phyloP scores from a whole-genome alignment of 352 stramenopile genomes.

The Globisporangium irregulare region DNA sequence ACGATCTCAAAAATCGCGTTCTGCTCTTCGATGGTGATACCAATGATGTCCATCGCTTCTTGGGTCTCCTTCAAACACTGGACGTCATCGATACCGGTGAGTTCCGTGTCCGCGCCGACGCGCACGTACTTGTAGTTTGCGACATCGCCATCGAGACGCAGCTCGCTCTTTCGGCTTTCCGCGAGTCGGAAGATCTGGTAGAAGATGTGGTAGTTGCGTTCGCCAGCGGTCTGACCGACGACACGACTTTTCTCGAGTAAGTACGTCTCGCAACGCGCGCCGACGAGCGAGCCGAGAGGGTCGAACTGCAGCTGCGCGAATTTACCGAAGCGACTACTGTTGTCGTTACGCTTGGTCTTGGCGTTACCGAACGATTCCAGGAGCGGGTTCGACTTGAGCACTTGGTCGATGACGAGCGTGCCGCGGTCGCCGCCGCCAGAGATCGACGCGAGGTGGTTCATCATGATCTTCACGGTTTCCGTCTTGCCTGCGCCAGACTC shows the following conservation, averaged over 20 bases:
- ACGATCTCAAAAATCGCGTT: constrained; percentile 94
- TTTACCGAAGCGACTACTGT: constrained; percentile 78
- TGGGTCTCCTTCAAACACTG: constrained; percentile 82
- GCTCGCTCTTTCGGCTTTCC: constrained; percentile 37
- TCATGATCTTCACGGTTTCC: constrained; percentile 92
- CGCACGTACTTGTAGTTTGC: constrained; percentile 80
- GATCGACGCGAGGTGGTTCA: constrained; percentile 79
- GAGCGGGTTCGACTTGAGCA: constrained; percentile 74
- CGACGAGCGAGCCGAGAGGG: constrained; percentile 51
- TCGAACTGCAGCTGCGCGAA: constrained; percentile 83
- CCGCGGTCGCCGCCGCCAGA: constrained; percentile 62
- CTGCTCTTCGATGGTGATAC: constrained; percentile 85
- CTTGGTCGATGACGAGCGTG: constrained; percentile 75
- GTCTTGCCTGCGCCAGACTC: constrained; percentile 91
- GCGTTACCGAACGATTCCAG: constrained; percentile 79
- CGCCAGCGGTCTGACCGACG: constrained; percentile 83
- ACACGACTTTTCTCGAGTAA: constrained; percentile 96
- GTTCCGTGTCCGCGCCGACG: constrained; percentile 43
- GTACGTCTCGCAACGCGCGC: constrained; percentile 88
- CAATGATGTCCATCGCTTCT: constrained; percentile 88
- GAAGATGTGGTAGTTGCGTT: constrained; percentile 99
- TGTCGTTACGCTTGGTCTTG: constrained; percentile 85
- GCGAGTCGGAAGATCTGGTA: constrained; percentile 91
- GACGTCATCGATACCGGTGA: constrained; percentile 66
- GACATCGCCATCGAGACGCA: constrained; percentile 58